Conservation (phyloP, 257 asterid species). For the Mentha longifolia region DNA sequence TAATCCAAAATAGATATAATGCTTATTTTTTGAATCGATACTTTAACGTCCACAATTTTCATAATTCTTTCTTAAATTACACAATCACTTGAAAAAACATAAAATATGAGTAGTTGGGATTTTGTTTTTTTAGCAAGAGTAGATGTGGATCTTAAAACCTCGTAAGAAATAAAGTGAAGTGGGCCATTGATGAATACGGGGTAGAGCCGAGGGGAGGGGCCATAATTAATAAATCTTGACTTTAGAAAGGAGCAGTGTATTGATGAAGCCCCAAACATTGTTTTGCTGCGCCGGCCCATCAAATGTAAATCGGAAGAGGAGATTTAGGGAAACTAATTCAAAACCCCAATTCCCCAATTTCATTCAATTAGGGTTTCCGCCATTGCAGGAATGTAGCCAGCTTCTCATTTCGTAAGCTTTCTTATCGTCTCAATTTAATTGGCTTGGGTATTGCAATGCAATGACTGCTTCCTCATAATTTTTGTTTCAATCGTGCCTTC, state of each 20-base stretch:
- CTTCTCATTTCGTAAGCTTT: conserved; percentile 3
- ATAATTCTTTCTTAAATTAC: too few relatives aligned
- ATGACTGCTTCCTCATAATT: neutral
- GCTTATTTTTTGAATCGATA: too few relatives aligned
- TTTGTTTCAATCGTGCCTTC: neutral
- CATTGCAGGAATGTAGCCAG: conserved; percentile 27
- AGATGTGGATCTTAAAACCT: too few relatives aligned
- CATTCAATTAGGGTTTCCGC: conserved; percentile 44
- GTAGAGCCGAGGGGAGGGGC: too few relatives aligned
- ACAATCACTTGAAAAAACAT: too few relatives aligned
- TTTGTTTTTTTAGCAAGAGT: too few relatives aligned
- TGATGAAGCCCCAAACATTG: neutral
- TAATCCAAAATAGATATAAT: too few relatives aligned
- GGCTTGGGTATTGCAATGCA: neutral
- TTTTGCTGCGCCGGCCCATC: conserved; percentile 3
- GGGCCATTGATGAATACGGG: too few relatives aligned
- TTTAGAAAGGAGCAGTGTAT: neutral
- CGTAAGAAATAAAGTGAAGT: too few relatives aligned
- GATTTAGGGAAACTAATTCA: conserved; percentile 20
- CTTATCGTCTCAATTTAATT: conserved; percentile 1
- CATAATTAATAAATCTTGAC: too few relatives aligned
- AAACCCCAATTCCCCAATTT: conserved; percentile 38
- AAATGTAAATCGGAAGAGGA: neutral
- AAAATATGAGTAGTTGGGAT: too few relatives aligned
- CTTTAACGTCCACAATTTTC: too few relatives aligned